A percentile compares a stretch with the other conserved stretches of the same genome.
These are phyloP conservation scores for Globisporangium rhizosaccharum DNA, from an alignment of 352 stramenopile genomes.

Conservation along the genomic window DNA sequence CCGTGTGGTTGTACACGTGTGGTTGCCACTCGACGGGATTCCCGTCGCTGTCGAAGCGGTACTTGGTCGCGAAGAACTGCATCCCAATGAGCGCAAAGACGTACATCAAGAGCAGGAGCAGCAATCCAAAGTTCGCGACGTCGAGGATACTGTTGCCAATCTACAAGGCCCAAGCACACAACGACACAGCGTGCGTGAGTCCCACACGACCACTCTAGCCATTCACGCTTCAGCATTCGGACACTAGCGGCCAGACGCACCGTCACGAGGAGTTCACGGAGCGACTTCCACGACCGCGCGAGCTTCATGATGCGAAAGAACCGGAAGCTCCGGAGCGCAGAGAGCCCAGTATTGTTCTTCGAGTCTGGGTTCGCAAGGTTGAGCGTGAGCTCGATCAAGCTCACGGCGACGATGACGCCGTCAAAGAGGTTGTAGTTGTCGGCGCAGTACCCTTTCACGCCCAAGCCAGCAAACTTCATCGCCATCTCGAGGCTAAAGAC, in stretches of 20 bases:
- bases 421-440: conserved; percentile 64
- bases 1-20: conserved; percentile 35
- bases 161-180: conserved; percentile 3
- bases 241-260: conserved; percentile 8
- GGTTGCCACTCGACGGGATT: conserved; percentile 33
- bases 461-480: conserved; percentile 63
- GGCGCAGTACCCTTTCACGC: conserved; percentile 27
- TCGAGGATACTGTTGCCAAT: conserved; percentile 79
- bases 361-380: conserved; percentile 19
- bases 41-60: conserved; percentile 59
- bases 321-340: conserved; percentile 73
- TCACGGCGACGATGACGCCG: conserved; percentile 44
- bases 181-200: neutral
- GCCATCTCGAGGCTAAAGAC: conserved; percentile 41
- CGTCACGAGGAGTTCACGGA: conserved; percentile 80
- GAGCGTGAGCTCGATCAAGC: conserved; percentile 35
- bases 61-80: conserved; percentile 84
- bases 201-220: neutral
- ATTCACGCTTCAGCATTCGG: neutral
- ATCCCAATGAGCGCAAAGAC: conserved; percentile 80
- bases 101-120: conserved; percentile 87
- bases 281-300: conserved; percentile 82
- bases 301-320: conserved; percentile 89
- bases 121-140: conserved; percentile 80
- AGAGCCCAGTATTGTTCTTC: conserved; percentile 44